Conservation (phyloP, 129 eudicot species). For the Tagetes patula region DNA sequence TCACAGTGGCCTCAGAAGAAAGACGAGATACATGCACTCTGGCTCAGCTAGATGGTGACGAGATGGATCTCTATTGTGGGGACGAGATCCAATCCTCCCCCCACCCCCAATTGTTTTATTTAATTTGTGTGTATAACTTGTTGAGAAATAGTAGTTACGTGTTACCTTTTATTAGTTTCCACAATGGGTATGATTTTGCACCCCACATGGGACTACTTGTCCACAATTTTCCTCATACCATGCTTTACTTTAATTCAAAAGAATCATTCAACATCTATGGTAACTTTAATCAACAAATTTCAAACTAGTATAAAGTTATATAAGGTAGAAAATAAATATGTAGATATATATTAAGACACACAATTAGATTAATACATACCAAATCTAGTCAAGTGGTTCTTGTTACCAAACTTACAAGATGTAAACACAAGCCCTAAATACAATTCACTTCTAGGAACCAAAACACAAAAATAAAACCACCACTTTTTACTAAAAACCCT, state of each 20-base stretch:
- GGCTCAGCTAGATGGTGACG: no score
- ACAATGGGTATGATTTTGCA: constrained; percentile 33
- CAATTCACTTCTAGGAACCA: constrained; percentile 24
- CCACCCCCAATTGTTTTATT: not conserved
- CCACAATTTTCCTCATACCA: constrained; percentile 24
- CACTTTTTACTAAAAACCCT: constrained; percentile 31
- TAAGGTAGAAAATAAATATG: not conserved
- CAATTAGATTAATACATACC: constrained; percentile 22
- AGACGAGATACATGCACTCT: no score
- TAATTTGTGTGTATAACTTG: not conserved
- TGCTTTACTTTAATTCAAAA: constrained; percentile 36
- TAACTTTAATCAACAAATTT: constrained; percentile 23
- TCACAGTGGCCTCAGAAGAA: no score
- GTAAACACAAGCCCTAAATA: constrained; percentile 39
- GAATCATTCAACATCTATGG: constrained; percentile 13
- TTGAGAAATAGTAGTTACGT: constrained; percentile 12
- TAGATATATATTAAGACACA: not conserved
- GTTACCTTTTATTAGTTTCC: constrained; percentile 32
- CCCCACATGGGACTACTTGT: constrained; percentile 38
- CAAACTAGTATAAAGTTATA: no score
- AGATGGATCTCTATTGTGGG: no score
- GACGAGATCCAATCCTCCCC: no score
- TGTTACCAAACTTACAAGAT: constrained; percentile 30
- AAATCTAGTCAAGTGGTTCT: constrained; percentile 12
- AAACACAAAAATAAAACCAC: constrained; percentile 25